Evolutionary conservation across 345 rosid genomes (phyloP).

Genomic region (Salix exigua): DNA sequence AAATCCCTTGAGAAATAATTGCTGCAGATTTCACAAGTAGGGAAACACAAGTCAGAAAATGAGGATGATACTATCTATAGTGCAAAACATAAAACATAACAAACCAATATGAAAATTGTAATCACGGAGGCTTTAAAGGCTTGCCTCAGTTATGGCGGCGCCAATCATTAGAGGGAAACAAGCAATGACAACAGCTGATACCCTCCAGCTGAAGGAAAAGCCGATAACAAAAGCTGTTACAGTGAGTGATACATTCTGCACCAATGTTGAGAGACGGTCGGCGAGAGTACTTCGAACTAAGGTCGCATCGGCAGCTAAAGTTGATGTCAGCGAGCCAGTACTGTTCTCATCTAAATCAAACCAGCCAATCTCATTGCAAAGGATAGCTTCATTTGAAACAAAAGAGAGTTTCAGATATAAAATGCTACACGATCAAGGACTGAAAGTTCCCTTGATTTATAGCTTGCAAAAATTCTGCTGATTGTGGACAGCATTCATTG

Average conservation of each 20-base stretch:
- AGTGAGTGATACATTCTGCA: constrained; percentile 71
- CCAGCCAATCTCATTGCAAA: constrained; percentile 81
- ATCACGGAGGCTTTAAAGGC: not conserved
- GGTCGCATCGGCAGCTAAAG: constrained; percentile 79
- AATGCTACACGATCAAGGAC: not conserved
- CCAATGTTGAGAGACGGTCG: constrained; percentile 73
- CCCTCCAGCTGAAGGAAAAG: constrained; percentile 69
- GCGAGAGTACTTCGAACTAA: constrained; percentile 71
- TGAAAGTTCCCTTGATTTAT: too few relatives aligned
- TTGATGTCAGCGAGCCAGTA: constrained; percentile 58
- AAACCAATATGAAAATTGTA: too few relatives aligned
- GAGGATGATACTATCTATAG: too few relatives aligned
- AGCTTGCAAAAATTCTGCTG: too few relatives aligned
- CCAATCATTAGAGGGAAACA: constrained; percentile 74
- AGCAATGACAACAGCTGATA: constrained; percentile 71
- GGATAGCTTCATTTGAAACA: constrained; percentile 58
- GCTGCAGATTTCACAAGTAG: constrained; percentile 33
- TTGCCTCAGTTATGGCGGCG: constrained; percentile 72
- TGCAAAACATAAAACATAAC: too few relatives aligned
- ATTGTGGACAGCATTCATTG: too few relatives aligned
- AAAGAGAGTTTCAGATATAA: not conserved
- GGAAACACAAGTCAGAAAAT: not conserved
- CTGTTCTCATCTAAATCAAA: constrained; percentile 79
- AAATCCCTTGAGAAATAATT: constrained; percentile 75
- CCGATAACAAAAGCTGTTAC: constrained; percentile 68